Evolutionary conservation across 257 asterid species (phyloP), one percentile per base, ranked within the genome.

Genomic region (Capsicum chinense): DNA sequence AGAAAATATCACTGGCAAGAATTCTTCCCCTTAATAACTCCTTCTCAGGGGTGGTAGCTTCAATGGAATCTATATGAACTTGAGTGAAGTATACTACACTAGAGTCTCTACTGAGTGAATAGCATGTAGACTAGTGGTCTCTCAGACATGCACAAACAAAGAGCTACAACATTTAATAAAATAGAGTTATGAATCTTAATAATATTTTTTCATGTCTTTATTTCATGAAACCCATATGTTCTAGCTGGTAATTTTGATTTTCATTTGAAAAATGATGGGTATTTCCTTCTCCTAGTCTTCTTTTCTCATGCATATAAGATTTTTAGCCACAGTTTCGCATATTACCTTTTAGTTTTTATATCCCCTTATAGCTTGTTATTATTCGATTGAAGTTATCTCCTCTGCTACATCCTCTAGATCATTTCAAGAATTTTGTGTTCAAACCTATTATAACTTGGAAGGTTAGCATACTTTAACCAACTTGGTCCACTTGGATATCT

Each of bases 1-100:
- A 93, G 86, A 93, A 97, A 78, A 93, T 90, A 90, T 97, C 99
- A 85, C 81, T 64, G 15, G 92, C 58, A 84, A 74, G 80, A 71
- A 84, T 50, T 83, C 85, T 90, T 88, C 89, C 92, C 85, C 76
- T 86, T 16, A 85, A 79, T n/a, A 54, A 63, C 86, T 94, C 97
- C 89, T 90, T 93, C 87, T 91, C 99, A 26, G 80, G 90, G 88
- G 83, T 86, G 67, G 84, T 82, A 76, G 85, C 83, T 88, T 94
- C 99, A 86, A 91, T 79, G 81, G 89, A 84, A 86, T 94, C 99
- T n/a, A 93, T 90, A 54, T 7, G 26, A 76, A 52, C 63, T 7
- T 76, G 81, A 76, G 47, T 50, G 7, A 21, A 76, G 48, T 54
- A 47, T 63, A 76, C 63, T 52, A 76, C 7, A 26, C 50, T 76